Conservation (phyloP, 352 stramenopile species). For the Phytopythium oedochilum region DNA sequence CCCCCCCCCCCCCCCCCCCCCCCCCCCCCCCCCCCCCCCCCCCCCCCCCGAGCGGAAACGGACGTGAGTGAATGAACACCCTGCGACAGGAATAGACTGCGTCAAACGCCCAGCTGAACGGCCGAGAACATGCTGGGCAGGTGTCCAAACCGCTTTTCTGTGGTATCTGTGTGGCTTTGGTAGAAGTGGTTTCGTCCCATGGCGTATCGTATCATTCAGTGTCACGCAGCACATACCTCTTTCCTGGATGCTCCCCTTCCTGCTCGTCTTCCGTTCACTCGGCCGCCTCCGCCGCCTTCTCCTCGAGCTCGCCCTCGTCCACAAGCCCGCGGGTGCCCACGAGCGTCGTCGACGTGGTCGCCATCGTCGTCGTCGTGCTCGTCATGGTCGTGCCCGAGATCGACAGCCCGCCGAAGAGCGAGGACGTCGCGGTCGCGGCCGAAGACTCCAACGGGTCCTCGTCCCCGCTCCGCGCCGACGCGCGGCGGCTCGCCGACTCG, state of each 20-base stretch:
- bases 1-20: too few species aligned
- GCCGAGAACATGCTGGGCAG: not conserved
- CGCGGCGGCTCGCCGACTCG: conserved; percentile 2
- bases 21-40: too few species aligned
- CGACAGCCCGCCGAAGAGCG: conserved; percentile 3
- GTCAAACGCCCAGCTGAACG: not conserved
- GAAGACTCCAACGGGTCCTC: conserved; percentile 5
- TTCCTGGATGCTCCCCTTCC: not conserved
- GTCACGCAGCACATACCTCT: conserved; percentile 1
- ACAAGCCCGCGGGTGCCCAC: not conserved
- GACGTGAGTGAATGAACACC: not conserved
- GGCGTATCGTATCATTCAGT: not conserved
- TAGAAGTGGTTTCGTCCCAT: not conserved
- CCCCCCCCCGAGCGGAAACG: not conserved
- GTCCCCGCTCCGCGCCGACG: not conserved
- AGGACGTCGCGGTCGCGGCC: conserved; percentile 2
- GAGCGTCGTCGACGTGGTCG: conserved; percentile 5
- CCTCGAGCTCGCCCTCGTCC: conserved; percentile 6
- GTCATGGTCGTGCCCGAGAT: conserved; percentile 5
- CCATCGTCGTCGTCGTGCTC: conserved; percentile 9
- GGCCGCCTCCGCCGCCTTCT: conserved; percentile 1
- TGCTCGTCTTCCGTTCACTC: not conserved
- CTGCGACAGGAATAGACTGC: not conserved
- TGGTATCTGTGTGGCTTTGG: not conserved
- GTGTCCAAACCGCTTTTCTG: not conserved